phyloP scores from a whole-genome alignment of 768 basidiomycete genomes.

The Tulasnella sp. region DNA sequence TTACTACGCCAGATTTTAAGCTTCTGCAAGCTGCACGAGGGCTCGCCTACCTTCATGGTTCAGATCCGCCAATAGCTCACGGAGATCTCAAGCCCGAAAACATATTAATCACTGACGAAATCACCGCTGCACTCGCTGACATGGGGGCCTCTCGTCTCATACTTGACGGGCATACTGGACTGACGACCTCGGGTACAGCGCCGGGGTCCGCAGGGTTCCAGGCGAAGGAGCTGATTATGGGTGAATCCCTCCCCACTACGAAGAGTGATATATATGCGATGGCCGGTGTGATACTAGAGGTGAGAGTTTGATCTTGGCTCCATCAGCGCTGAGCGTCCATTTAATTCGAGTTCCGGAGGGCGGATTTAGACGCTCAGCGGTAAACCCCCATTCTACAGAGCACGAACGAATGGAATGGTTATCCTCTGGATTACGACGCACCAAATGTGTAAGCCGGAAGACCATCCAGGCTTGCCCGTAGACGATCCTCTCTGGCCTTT shows the following conservation, averaged over 20 bases:
- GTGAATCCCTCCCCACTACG: background rate
- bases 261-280: constrained; percentile 7
- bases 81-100: constrained; percentile 28
- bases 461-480: background rate
- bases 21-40: constrained; percentile 26
- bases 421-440: background rate
- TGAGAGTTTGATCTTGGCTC: background rate
- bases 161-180: too few species aligned
- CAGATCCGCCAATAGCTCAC: constrained; percentile 22
- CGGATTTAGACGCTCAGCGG: background rate
- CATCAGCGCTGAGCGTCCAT: background rate
- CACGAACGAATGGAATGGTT: background rate
- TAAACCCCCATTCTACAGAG: background rate
- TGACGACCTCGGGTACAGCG: background rate
- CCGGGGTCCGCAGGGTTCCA: background rate
- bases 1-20: background rate
- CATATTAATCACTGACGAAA: too few species aligned
- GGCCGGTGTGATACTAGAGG: background rate
- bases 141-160: too few species aligned
- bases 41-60: background rate
- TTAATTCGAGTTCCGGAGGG: background rate
- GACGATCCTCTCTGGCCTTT: background rate
- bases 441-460: background rate
- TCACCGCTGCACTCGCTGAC: too few species aligned
- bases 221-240: background rate